Evolutionary conservation across 768 basidiomycete species (phyloP), one percentile per base, ranked within the genome.

Genomic region (Kwoniella heveanensis): DNA sequence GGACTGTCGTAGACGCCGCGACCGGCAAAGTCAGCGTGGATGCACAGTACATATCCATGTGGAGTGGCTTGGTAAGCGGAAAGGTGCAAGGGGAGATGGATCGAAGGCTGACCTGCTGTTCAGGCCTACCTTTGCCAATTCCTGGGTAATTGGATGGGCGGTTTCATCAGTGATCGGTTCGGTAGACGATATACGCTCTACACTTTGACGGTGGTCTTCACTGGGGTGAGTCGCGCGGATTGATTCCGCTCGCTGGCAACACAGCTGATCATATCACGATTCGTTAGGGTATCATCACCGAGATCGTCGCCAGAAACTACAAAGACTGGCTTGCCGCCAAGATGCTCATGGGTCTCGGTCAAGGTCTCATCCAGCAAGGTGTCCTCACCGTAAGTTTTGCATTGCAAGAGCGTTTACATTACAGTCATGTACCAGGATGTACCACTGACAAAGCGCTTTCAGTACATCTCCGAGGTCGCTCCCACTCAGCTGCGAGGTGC

Each of bases 181-280:
- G 71, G 71, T 39, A 26, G 69, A 39, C 49, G 58, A 49, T 54
- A 56, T 12, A 68, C 67, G 39, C 60, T 72, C 36, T 72, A 58
- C 47, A 27, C 62, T 22, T 64, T 68, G 58, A 68, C 70, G 12
- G 6, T 66, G 0, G 44, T 68, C 9, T 47, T 63, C 54, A 56
- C 53, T 2, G 55, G 58, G 46, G 60, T 44, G 46, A 15, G 55
- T 66, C 3, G 50, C 5, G n/a, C n/a, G n/a, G n/a, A n/a, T n/a
- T n/a, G n/a, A n/a, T n/a, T n/a, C n/a, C n/a, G n/a, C n/a, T n/a
- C n/a, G n/a, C n/a, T n/a, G n/a, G n/a, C n/a, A n/a, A n/a, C n/a
- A n/a, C n/a, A n/a, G n/a, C n/a, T n/a, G n/a, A n/a, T n/a, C n/a
- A n/a, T n/a, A n/a, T n/a, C n/a, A n/a, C n/a, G n/a, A n/a, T n/a